Percentiles rank a stretch among this genome's conserved stretches.
phyloP scores from a whole-genome alignment of 805 yeast genomes.

The Yamadazyma sp. region DNA sequence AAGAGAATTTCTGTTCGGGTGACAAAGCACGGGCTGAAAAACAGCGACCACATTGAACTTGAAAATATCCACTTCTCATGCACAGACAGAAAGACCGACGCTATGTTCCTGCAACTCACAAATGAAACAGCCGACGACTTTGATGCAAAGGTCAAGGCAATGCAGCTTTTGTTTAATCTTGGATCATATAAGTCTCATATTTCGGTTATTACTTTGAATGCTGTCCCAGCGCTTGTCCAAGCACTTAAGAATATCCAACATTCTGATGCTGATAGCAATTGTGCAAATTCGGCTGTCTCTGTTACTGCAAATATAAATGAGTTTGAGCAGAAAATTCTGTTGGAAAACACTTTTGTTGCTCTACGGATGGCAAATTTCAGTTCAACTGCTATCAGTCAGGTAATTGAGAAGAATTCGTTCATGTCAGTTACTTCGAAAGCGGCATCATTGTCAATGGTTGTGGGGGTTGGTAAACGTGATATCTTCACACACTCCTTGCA shows the following conservation, averaged over 20 bases:
- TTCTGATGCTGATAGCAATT: neutral
- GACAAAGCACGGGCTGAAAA: neutral
- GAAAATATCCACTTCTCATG: conserved; percentile 11
- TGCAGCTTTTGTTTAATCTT: conserved; percentile 13
- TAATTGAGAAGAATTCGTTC: conserved; percentile 2
- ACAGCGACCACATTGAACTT: conserved; percentile 19
- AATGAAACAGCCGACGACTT: conserved; percentile 7
- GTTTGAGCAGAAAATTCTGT: conserved; percentile 6
- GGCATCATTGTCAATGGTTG: neutral
- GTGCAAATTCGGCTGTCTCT: conserved; percentile 8
- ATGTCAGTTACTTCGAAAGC: conserved; percentile 2
- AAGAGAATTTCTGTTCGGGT: conserved; percentile 3
- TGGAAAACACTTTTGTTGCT: conserved; percentile 2
- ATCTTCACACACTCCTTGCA: conserved; percentile 6
- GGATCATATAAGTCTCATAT: conserved; percentile 11
- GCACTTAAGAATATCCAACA: neutral
- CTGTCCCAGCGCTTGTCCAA: conserved; percentile 3
- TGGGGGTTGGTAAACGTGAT: neutral
- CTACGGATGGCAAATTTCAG: conserved; percentile 5
- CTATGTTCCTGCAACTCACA: conserved; percentile 12
- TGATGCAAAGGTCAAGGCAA: conserved; percentile 15
- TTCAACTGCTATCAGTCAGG: conserved; percentile 1
- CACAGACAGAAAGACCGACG: conserved; percentile 7
- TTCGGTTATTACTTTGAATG: conserved; percentile 7
- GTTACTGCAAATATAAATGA: conserved; percentile 13